phyloP scores from a whole-genome alignment of 1,284 basidiomycete species.

The Heterobasidion irregulare region DNA sequence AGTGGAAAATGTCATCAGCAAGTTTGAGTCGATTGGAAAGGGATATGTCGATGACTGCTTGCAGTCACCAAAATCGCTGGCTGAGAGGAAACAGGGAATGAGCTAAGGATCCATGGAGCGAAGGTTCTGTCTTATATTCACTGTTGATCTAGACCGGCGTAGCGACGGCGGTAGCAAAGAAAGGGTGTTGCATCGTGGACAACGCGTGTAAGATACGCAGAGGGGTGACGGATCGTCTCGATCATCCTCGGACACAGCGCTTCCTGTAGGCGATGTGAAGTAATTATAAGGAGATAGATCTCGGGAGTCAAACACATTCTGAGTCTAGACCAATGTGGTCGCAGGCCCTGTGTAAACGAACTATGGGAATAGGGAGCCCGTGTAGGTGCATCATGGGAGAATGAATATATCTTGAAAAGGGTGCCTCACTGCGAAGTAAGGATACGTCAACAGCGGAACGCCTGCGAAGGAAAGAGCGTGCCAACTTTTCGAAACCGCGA shows the following conservation, averaged over 20 bases:
- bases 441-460: neutral
- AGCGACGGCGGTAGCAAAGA: neutral
- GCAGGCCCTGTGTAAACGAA: too few species aligned
- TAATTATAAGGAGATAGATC: neutral
- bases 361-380: too few species aligned
- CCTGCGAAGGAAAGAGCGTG: neutral
- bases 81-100: neutral
- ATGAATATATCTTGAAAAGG: neutral
- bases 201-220: neutral
- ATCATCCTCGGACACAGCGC: neutral
- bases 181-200: neutral
- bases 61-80: neutral
- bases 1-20: neutral
- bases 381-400: too few species aligned
- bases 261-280: neutral
- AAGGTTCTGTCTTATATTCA: neutral
- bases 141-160: neutral
- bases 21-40: neutral
- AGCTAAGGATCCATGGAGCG: too few species aligned
- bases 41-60: neutral
- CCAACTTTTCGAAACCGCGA: neutral
- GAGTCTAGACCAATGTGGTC: too few species aligned
- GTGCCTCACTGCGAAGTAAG: neutral
- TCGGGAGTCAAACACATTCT: neutral
- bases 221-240: neutral